Conservation (phyloP, 2,329 filamentous ascomycete genomes). For the Neopestalotiopsis sp. region DNA sequence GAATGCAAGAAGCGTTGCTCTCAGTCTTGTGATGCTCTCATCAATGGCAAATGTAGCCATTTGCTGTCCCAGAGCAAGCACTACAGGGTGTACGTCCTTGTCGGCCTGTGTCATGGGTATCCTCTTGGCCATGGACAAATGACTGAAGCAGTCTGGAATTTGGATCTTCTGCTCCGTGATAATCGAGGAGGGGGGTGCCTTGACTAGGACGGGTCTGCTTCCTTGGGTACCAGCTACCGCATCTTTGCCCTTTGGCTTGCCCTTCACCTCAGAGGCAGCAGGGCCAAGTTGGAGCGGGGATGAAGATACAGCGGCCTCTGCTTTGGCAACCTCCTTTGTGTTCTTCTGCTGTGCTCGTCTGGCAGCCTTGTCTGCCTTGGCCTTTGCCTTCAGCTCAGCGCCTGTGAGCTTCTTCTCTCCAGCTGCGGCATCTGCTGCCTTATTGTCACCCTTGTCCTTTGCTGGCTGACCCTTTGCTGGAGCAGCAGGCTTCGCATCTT, state of each 20-base stretch:
- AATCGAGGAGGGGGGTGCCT: conserved; percentile 40
- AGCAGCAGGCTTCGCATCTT: conserved; percentile 19
- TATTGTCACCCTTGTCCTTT: conserved; percentile 25
- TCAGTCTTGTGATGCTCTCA: conserved; percentile 86
- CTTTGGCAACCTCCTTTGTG: conserved; percentile 50
- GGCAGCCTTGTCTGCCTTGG: conserved; percentile 90
- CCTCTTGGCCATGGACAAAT: conserved; percentile 72
- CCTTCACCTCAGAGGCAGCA: conserved; percentile 47
- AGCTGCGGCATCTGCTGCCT: conserved; percentile 27
- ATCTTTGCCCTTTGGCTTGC: conserved; percentile 54
- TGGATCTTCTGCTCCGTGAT: conserved; percentile 66
- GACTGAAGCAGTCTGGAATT: conserved; percentile 76
- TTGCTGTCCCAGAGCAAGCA: conserved; percentile 85
- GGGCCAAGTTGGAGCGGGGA: conserved; percentile 42
- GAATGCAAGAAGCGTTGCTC: conserved; percentile 87
- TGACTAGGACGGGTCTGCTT: conserved; percentile 35
- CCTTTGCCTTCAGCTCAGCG: conserved; percentile 85
- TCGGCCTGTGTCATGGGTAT: conserved; percentile 63
- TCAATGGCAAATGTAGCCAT: conserved; percentile 88
- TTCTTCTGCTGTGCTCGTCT: conserved; percentile 75
- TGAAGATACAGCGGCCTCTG: conserved; percentile 37
- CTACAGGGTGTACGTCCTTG: conserved; percentile 83
- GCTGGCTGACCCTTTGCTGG: conserved; percentile 15
- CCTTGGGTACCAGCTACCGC: conserved; percentile 36
- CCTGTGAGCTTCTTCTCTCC: conserved; percentile 64